These are phyloP conservation scores for Aspergillus clavatus DNA, from an alignment of 2,329 filamentous ascomycete species.

Conservation along the genomic window DNA sequence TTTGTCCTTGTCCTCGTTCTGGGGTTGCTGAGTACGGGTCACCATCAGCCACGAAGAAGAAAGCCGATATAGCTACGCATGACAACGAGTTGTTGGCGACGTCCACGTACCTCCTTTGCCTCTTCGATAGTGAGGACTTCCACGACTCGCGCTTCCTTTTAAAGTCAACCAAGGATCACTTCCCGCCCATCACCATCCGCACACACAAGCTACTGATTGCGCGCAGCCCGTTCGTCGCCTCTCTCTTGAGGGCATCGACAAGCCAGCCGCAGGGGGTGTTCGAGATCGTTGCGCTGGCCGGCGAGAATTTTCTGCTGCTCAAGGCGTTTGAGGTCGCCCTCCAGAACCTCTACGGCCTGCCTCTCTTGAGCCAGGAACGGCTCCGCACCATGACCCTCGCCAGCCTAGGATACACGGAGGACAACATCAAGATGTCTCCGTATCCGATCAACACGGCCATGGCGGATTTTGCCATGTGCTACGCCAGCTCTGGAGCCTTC, in stretches of 20 bases:
- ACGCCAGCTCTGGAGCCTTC: constrained; percentile 29
- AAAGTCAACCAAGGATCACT: constrained; percentile 14
- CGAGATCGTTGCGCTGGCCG: constrained; percentile 15
- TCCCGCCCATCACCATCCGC: constrained; percentile 13
- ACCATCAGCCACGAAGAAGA: not conserved
- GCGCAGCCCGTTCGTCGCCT: constrained; percentile 20
- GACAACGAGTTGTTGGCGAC: constrained; percentile 3
- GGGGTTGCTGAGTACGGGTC: not conserved
- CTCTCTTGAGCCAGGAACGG: constrained; percentile 13
- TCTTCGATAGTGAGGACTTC: constrained; percentile 12
- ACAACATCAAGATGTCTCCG: constrained; percentile 2
- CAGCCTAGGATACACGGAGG: constrained; percentile 10
- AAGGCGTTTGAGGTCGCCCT: constrained; percentile 23
- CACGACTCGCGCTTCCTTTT: constrained; percentile 21
- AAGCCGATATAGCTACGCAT: not conserved
- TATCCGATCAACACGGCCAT: constrained; percentile 17
- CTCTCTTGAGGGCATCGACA: constrained; percentile 11
- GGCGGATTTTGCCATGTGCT: constrained; percentile 29
- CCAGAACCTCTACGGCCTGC: constrained; percentile 25
- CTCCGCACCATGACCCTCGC: constrained; percentile 14
- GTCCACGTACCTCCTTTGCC: constrained; percentile 11
- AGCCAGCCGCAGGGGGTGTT: constrained; percentile 1
- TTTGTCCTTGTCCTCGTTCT: not conserved
- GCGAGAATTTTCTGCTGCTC: constrained; percentile 20
- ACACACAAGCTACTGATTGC: constrained; percentile 21